phyloP scores from a whole-genome alignment of 2,329 filamentous ascomycete genomes.

The Aspergillus tubingensis region DNA sequence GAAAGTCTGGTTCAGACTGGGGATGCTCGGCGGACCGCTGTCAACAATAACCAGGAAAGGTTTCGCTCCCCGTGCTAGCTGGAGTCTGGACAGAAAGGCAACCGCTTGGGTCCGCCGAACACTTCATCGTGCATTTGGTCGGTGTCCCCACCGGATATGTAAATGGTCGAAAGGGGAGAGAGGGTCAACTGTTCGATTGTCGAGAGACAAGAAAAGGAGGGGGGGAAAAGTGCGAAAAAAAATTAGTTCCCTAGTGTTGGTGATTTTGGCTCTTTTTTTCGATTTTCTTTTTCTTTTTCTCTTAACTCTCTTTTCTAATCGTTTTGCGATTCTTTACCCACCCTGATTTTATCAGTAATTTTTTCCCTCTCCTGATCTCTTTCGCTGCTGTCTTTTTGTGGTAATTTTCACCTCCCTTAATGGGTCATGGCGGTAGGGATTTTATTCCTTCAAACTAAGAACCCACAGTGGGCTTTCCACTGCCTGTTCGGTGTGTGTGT shows the following conservation, averaged over 20 bases:
- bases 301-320: background rate
- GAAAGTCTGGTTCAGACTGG: conserved; percentile 28
- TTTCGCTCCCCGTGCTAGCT: conserved; percentile 10
- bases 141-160: conserved; percentile 14
- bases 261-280: background rate
- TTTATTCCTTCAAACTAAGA: conserved; percentile 5
- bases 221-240: background rate
- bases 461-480: conserved; percentile 7
- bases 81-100: conserved; percentile 14
- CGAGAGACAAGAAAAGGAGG: conserved; percentile 1
- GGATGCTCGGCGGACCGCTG: conserved; percentile 22
- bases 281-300: background rate
- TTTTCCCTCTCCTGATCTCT: background rate
- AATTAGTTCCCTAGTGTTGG: background rate
- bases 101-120: conserved; percentile 22
- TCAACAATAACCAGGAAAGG: conserved; percentile 12
- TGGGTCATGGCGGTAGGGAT: conserved; percentile 5
- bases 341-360: too few species aligned
- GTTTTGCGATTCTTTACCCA: background rate
- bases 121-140: conserved; percentile 26
- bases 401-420: background rate
- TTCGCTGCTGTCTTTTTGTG: background rate
- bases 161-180: conserved; percentile 16
- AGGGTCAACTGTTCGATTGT: background rate
- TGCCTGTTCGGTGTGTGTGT: conserved; percentile 10